Evolutionary conservation across 306 rosid genomes (phyloP).

Genomic region (Vicia villosa): DNA sequence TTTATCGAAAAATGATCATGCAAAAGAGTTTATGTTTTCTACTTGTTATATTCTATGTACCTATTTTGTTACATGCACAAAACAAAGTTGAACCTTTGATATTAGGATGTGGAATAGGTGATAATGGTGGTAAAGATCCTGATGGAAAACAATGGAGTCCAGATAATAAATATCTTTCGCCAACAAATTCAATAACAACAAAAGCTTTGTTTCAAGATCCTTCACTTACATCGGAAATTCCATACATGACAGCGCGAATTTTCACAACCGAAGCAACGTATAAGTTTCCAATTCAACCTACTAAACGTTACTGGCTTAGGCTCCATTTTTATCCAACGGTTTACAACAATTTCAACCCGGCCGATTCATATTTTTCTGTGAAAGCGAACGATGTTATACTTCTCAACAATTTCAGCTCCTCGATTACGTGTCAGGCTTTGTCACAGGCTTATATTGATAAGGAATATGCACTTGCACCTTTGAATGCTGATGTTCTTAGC

Average conservation of each 20-base stretch:
- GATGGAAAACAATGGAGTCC: constrained; percentile 52
- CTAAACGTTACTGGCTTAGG: constrained; percentile 52
- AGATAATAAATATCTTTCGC: constrained; percentile 39
- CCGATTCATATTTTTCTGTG: constrained; percentile 46
- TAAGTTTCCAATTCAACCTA: constrained; percentile 33
- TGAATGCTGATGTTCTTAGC: constrained; percentile 25
- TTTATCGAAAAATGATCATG: constrained; percentile 23
- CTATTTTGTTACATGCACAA: constrained; percentile 22
- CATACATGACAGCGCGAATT: constrained; percentile 52
- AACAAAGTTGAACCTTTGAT: constrained; percentile 6
- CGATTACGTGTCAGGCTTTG: constrained; percentile 49
- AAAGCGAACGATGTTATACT: constrained; percentile 38
- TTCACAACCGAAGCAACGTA: constrained; percentile 41
- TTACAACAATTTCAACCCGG: constrained; percentile 31
- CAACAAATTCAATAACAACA: constrained; percentile 12
- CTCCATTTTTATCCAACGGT: constrained; percentile 55
- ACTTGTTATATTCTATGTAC: not conserved
- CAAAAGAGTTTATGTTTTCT: not conserved
- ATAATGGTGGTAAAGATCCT: constrained; percentile 44
- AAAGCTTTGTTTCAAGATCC: constrained; percentile 55
- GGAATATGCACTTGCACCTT: constrained; percentile 52
- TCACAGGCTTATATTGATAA: constrained; percentile 51
- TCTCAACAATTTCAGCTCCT: constrained; percentile 52
- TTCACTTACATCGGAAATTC: constrained; percentile 46
- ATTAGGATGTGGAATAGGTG: constrained; percentile 43